Evolutionary conservation across 2,329 filamentous ascomycete genomes (phyloP), one percentile per base, ranked within the genome.

Genomic region (Cladosporium velox): DNA sequence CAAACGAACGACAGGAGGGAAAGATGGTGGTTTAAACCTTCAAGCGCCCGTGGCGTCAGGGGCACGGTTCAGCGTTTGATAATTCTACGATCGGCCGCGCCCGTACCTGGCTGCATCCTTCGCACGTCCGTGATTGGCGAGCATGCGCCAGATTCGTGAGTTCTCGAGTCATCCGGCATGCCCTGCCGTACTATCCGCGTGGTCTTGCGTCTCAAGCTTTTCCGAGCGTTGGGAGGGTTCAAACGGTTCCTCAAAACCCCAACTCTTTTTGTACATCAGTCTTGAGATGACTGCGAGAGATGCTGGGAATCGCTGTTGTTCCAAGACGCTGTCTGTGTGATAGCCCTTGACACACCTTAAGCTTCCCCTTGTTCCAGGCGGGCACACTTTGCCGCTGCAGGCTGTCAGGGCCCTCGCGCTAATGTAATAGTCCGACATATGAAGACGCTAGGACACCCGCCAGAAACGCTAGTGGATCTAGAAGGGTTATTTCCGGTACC

Each of bases 51-150:
- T 32, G 60, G 61, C 51, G 61, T 52, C 61, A 64, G 61, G 61
- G 61, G 61, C 61, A 47, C 61, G 61, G 51, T 47, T 64, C 51
- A 57, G 38, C 26, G 61, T 64, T 64, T 64, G 61, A 64, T 32
- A 52, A 52, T 54, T 62, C 44, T 52, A 28, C 24, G 59, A 62
- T 62, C 28, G 59, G 59, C 47, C 47, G 59, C 30, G 59, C 18
- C 44, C 59, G 59, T 51, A 38, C 30, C 44, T 62, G 59, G 24
- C 2, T 21, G 59, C 41, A 52, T 62, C 59, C 47, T 62, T 52
- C 34, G 30, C 59, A 24, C 21, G 18, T 11, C 30, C 35, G 49
- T 63, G 60, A 63, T 63, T 63, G 60, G 60, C 34, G 30, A 41
- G 49, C 6, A 41, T 54, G 34, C 30, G 4, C 58, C 35, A 32